A percentile compares a stretch with the other conserved stretches of the same genome.
Conservation (phyloP, 2,329 filamentous ascomycete genomes). For the Ophiostoma piceae region DNA sequence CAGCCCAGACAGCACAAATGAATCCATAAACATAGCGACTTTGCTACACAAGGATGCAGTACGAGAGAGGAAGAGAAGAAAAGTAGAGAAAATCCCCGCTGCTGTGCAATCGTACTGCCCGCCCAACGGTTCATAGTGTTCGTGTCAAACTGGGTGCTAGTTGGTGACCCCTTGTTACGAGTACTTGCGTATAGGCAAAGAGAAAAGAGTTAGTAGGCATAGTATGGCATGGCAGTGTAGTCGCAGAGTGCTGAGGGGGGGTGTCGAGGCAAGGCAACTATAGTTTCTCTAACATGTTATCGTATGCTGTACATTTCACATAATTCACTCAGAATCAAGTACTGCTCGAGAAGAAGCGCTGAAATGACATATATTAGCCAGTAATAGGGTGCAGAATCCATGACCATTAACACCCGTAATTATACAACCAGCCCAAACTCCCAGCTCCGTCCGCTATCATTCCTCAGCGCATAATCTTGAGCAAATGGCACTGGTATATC, state of each 20-base stretch:
- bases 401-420: background rate
- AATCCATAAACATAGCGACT: background rate
- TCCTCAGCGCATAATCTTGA: background rate
- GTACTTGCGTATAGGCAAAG: background rate
- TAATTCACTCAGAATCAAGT: background rate
- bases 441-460: background rate
- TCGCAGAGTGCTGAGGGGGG: background rate
- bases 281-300: background rate
- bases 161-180: background rate
- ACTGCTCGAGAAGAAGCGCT: background rate
- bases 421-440: background rate
- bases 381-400: background rate
- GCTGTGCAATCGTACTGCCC: background rate
- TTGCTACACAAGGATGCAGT: background rate
- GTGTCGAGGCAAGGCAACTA: background rate
- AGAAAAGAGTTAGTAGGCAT: background rate
- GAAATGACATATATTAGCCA: background rate
- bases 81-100: conserved; percentile 11
- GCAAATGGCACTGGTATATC: background rate
- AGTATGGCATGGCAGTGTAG: background rate
- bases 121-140: background rate
- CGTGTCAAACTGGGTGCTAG: background rate
- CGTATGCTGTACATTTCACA: background rate
- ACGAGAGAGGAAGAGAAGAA: background rate
- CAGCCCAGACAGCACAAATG: background rate